A percentile compares a stretch with the other conserved stretches of the same genome.
Conservation (phyloP, 2,329 filamentous ascomycete genomes). For the Chaetomium strumarium region DNA sequence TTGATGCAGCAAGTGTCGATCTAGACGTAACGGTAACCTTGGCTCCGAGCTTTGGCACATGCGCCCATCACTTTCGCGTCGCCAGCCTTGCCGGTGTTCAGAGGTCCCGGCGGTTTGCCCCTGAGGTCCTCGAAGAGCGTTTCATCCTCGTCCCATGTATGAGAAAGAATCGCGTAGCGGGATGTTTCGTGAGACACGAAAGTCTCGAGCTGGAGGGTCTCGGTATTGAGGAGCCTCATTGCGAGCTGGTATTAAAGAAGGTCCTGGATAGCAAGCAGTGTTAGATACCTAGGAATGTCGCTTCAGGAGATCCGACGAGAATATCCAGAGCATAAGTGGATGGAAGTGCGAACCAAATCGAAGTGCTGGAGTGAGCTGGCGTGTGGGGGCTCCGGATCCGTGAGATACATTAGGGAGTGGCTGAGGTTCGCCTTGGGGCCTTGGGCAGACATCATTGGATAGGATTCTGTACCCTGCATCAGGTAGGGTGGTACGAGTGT, state of each 20-base stretch:
- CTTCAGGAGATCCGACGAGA: no score
- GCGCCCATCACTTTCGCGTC: neutral
- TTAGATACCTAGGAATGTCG: no score
- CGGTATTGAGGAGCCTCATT: neutral
- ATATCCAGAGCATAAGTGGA: no score
- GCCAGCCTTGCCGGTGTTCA: neutral
- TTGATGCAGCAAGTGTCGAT: constrained; percentile 12
- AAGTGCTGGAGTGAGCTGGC: no score
- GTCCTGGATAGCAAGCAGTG: neutral
- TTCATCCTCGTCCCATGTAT: neutral
- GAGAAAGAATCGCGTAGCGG: constrained; percentile 4
- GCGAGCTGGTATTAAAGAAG: neutral
- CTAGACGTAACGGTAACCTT: neutral
- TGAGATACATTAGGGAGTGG: no score
- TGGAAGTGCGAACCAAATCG: no score
- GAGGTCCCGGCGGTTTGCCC: neutral
- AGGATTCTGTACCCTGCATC: no score
- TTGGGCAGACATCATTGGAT: no score
- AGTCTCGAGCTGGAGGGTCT: neutral
- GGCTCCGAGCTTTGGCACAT: neutral
- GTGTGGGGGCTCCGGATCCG: no score
- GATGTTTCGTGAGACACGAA: neutral
- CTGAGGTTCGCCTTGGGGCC: no score
- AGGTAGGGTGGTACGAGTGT: no score
- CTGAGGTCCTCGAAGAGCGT: neutral